Percentiles rank a stretch among this genome's conserved stretches.
Evolutionary conservation across 805 yeast genomes (phyloP).

Genomic region (Monosporozyma aquatica): DNA sequence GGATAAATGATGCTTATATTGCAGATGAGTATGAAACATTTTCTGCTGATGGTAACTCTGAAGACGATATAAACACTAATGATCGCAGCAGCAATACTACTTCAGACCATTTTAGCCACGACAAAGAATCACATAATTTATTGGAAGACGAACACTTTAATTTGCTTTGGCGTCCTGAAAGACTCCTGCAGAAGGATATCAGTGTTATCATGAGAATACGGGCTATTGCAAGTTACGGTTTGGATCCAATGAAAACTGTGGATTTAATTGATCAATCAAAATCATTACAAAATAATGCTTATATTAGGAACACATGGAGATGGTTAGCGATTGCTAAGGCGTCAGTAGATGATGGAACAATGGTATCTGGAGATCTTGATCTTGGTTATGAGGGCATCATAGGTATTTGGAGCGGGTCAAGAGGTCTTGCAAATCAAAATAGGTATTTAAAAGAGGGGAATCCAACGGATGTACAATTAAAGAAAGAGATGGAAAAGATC

Average conservation of each 20-base stretch:
- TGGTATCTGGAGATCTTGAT: conserved; percentile 64
- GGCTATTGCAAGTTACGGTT: conserved; percentile 64
- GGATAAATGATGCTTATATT: conserved; percentile 19
- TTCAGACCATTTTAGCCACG: conserved; percentile 7
- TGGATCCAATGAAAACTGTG: conserved; percentile 56
- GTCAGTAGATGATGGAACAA: conserved; percentile 53
- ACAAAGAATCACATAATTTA: conserved; percentile 9
- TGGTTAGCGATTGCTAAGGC: conserved; percentile 74
- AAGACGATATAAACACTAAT: conserved; percentile 5
- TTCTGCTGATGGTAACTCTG: conserved; percentile 15
- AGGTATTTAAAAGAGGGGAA: conserved; percentile 32
- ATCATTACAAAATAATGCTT: conserved; percentile 42
- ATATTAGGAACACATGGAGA: conserved; percentile 75
- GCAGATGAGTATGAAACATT: conserved; percentile 7
- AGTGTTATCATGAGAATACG: conserved; percentile 62
- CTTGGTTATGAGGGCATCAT: conserved; percentile 81
- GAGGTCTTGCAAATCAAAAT: conserved; percentile 41
- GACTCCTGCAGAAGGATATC: conserved; percentile 60
- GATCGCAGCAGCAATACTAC: conserved; percentile 5
- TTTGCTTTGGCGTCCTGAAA: conserved; percentile 30
- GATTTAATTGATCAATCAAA: conserved; percentile 46
- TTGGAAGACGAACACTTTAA: conserved; percentile 18
- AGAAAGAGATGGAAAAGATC: conserved; percentile 28
- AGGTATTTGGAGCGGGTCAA: conserved; percentile 80
- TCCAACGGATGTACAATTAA: conserved; percentile 27